phyloP scores from a whole-genome alignment of 202 grass and related monocot genomes.

The Cymbopogon flexuosus region DNA sequence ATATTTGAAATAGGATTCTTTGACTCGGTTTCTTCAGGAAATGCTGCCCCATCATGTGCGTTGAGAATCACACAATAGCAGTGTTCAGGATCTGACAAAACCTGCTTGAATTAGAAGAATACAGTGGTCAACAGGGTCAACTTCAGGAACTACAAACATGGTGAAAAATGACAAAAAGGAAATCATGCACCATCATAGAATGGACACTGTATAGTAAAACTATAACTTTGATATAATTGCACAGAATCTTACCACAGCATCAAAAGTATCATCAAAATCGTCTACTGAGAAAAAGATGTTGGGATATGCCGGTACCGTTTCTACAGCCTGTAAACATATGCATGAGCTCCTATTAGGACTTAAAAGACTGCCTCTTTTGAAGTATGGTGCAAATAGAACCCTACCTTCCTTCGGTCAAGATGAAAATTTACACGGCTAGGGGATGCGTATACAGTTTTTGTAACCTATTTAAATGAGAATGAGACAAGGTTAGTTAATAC shows the following conservation, averaged over 20 bases:
- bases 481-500: background rate
- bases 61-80: constrained; percentile 98
- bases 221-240: background rate
- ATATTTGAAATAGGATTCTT: constrained; percentile 27
- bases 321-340: constrained; percentile 55
- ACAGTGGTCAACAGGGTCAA: background rate
- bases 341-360: background rate
- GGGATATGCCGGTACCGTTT: constrained; percentile 79
- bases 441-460: constrained; percentile 95
- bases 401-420: too few species aligned
- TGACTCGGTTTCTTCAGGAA: constrained; percentile 55
- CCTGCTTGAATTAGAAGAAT: constrained; percentile 47
- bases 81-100: constrained; percentile 87
- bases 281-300: constrained; percentile 95
- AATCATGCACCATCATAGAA: background rate
- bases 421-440: constrained; percentile 9
- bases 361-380: too few species aligned
- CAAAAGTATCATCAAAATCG: constrained; percentile 98
- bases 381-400: too few species aligned
- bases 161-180: constrained; percentile 10
- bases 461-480: constrained; percentile 54
- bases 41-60: constrained; percentile 84
- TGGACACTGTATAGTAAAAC: background rate
- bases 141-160: background rate
- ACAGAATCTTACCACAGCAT: constrained; percentile 74